phyloP scores from a whole-genome alignment of 129 eudicot species.

The Chrysanthemum makinoi region DNA sequence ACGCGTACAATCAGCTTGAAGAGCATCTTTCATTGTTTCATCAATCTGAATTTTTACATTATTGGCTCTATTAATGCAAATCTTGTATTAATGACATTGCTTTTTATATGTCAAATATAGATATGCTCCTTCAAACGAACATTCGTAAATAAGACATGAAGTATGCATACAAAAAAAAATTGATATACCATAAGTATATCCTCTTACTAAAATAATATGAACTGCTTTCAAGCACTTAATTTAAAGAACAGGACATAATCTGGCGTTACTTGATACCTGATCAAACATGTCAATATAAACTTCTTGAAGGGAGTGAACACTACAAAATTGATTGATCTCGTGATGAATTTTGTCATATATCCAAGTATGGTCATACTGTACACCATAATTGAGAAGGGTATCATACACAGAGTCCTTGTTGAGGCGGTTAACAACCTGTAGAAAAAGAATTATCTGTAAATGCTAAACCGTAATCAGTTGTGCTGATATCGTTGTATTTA shows the following conservation, averaged over 20 bases:
- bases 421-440: slow-evolving; percentile 94
- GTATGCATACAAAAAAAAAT: not conserved
- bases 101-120: not conserved
- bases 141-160: not conserved
- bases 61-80: slow-evolving; percentile 16
- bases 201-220: not conserved
- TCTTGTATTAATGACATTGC: slow-evolving; percentile 9
- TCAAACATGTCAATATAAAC: slow-evolving; percentile 97
- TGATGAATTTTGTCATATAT: slow-evolving; percentile 97
- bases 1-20: slow-evolving; percentile 97
- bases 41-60: slow-evolving; percentile 59
- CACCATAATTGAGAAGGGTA: slow-evolving; percentile 81
- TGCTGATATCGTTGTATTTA: not conserved
- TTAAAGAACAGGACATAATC: not conserved
- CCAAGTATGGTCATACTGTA: slow-evolving; percentile 93
- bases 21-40: slow-evolving; percentile 96
- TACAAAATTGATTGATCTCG: slow-evolving; percentile 96
- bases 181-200: not conserved
- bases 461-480: not conserved
- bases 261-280: slow-evolving; percentile 51
- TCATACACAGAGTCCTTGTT: slow-evolving; percentile 73
- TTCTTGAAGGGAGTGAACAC: slow-evolving; percentile 93
- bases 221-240: slow-evolving; percentile 8
- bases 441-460: not conserved
- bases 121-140: not conserved